Percentiles rank a stretch among this genome's conserved stretches.
Evolutionary conservation across 139 green algal genomes (phyloP).

Genomic region (Coelastrella sp.): DNA sequence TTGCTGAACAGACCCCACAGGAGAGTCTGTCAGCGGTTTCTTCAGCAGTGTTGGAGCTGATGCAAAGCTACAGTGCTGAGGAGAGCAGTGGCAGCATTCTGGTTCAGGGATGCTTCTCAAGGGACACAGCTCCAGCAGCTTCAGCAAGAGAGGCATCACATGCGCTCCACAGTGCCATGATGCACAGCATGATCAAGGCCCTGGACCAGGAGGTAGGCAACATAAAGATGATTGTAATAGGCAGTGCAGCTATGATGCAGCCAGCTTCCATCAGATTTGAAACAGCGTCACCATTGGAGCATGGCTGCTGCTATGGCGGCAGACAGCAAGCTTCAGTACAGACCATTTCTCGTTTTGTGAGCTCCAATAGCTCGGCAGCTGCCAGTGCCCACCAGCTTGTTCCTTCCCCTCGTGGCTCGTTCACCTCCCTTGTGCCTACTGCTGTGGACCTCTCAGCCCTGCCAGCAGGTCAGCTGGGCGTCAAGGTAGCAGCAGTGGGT

Average conservation of each 20-base stretch:
- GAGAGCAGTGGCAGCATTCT: neutral
- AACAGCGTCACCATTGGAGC: neutral
- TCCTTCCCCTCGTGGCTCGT: conserved; percentile 60
- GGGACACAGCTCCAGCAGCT: neutral
- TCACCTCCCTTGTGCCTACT: conserved; percentile 62
- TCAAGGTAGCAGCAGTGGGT: conserved; percentile 83
- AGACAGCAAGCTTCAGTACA: too few relatives aligned
- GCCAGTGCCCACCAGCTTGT: conserved; percentile 48
- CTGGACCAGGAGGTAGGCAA: conserved; percentile 29
- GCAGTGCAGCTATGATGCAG: conserved; percentile 44
- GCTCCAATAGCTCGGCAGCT: too few relatives aligned
- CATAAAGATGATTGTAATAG: neutral
- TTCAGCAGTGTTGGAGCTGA: too few relatives aligned
- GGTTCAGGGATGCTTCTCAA: neutral
- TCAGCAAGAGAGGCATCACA: neutral
- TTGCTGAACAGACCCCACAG: too few relatives aligned
- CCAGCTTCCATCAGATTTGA: neutral
- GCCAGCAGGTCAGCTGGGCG: conserved; percentile 52
- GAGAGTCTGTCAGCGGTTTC: too few relatives aligned
- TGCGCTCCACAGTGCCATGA: neutral
- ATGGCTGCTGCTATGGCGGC: conserved; percentile 34
- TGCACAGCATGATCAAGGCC: conserved; percentile 14
- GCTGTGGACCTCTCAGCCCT: conserved; percentile 33
- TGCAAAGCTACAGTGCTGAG: neutral
- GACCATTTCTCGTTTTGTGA: too few relatives aligned